These are phyloP conservation scores for Neoboletus subvelutipes DNA, from an alignment of 768 basidiomycete genomes.

Conservation along the genomic window DNA sequence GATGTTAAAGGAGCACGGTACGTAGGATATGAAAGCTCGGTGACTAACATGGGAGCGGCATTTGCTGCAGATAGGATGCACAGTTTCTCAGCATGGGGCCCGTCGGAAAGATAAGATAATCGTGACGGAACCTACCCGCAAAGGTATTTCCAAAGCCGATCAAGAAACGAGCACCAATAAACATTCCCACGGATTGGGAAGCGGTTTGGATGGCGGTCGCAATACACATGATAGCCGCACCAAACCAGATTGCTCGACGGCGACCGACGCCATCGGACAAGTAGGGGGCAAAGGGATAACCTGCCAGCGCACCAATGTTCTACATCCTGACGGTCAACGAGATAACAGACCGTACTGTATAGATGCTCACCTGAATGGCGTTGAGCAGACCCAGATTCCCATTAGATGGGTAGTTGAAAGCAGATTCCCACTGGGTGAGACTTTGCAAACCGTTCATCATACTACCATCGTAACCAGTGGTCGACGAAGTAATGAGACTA, in stretches of 20 bases:
- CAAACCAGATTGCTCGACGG: constrained; percentile 61
- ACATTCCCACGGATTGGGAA: constrained; percentile 71
- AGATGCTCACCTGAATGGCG: constrained; percentile 58
- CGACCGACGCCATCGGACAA: constrained; percentile 72
- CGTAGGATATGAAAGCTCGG: constrained; percentile 78
- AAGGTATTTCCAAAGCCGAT: constrained; percentile 78
- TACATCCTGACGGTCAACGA: constrained; percentile 23
- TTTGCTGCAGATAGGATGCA: constrained; percentile 40
- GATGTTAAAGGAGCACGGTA: constrained; percentile 80
- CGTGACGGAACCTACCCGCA: constrained; percentile 42
- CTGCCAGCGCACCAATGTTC: constrained; percentile 72
- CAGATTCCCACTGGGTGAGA: constrained; percentile 59
- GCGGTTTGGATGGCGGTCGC: constrained; percentile 70
- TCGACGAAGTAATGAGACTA: constrained; percentile 72
- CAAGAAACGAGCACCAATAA: constrained; percentile 77
- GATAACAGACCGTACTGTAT: background rate
- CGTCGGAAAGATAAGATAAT: background rate
- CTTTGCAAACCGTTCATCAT: constrained; percentile 82
- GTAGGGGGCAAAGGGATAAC: constrained; percentile 70
- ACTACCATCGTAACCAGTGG: constrained; percentile 73
- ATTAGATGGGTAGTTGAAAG: constrained; percentile 57
- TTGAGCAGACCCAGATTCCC: constrained; percentile 65
- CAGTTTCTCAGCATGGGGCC: background rate
- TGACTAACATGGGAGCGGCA: constrained; percentile 79
- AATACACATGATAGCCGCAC: constrained; percentile 64